A percentile compares a stretch with the other conserved stretches of the same genome.
Conservation (phyloP, 2,329 filamentous ascomycete genomes). For the Neofusicoccum laricinum region DNA sequence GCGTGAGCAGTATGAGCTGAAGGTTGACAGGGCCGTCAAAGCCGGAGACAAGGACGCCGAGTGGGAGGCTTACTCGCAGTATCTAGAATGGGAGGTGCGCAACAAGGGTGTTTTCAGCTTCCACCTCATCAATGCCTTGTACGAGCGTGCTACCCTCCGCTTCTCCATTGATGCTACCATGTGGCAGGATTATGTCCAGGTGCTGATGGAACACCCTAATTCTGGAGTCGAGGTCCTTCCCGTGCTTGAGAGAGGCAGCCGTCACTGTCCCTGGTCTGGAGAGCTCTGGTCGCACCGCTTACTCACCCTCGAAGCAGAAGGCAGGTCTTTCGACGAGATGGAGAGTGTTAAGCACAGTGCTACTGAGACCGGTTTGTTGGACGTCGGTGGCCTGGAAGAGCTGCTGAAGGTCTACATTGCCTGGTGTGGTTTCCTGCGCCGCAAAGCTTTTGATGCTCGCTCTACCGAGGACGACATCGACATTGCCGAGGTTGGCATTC, state of each 20-base stretch:
- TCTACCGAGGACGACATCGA: conserved; percentile 75
- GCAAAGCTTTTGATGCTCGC: conserved; percentile 72
- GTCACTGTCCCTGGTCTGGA: conserved; percentile 92
- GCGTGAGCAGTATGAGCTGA: conserved; percentile 67
- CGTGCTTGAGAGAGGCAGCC: conserved; percentile 75
- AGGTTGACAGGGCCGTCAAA: conserved; percentile 58
- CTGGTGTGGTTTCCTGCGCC: conserved; percentile 92
- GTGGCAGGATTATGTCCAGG: conserved; percentile 83
- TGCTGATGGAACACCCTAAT: conserved; percentile 58
- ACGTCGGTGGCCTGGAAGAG: conserved; percentile 81
- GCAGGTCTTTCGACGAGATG: conserved; percentile 73
- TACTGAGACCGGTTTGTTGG: conserved; percentile 79
- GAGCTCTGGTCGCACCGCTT: conserved; percentile 88
- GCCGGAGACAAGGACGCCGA: conserved; percentile 57
- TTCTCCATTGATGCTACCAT: conserved; percentile 71
- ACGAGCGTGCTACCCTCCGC: conserved; percentile 71
- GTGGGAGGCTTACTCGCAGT: conserved; percentile 58
- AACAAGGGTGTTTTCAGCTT: conserved; percentile 54
- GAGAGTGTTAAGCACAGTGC: conserved; percentile 90
- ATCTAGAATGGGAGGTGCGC: conserved; percentile 81
- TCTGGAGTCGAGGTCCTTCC: conserved; percentile 57
- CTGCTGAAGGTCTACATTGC: conserved; percentile 88
- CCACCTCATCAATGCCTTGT: conserved; percentile 61
- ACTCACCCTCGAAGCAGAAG: conserved; percentile 75
- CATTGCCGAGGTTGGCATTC: conserved; percentile 84